These are phyloP conservation scores for Nepenthes mirabilis DNA, from an alignment of 148 eudicot genomes.

Conservation along the genomic window DNA sequence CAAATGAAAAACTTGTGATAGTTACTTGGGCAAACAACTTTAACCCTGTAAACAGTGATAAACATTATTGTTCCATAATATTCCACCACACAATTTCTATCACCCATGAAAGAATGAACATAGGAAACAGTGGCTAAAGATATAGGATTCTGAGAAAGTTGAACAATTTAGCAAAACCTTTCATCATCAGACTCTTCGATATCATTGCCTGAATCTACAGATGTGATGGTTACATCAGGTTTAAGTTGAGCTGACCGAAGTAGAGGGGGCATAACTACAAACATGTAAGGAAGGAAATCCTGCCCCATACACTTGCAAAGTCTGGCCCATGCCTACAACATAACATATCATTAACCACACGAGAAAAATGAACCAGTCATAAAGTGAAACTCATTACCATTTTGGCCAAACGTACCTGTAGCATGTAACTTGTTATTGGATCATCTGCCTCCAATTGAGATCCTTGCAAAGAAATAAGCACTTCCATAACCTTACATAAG, in stretches of 20 bases:
- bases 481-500: slow-evolving; percentile 83
- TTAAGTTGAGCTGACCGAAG: slow-evolving; percentile 94
- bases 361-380: background rate
- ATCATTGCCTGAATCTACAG: slow-evolving; percentile 84
- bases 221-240: slow-evolving; percentile 93
- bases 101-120: too few relatives aligned
- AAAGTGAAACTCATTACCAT: background rate
- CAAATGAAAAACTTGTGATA: too few relatives aligned
- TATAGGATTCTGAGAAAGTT: too few relatives aligned
- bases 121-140: too few relatives aligned
- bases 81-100: too few relatives aligned
- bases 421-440: slow-evolving; percentile 94
- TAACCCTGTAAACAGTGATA: too few relatives aligned
- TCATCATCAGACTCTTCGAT: slow-evolving; percentile 96
- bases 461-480: slow-evolving; percentile 92
- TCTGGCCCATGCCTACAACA: slow-evolving; percentile 91
- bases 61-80: too few relatives aligned
- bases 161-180: slow-evolving; percentile 26
- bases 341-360: background rate
- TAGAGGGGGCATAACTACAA: slow-evolving; percentile 90
- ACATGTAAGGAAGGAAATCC: slow-evolving; percentile 97
- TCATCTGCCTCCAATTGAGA: slow-evolving; percentile 95
- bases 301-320: slow-evolving; percentile 99
- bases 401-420: slow-evolving; percentile 43
- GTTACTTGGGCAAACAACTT: too few relatives aligned